A percentile compares a stretch with the other conserved stretches of the same genome.
Evolutionary conservation across 202 grass and related monocot species (phyloP).

Genomic region (Schoenoplectus tabernaemontani): DNA sequence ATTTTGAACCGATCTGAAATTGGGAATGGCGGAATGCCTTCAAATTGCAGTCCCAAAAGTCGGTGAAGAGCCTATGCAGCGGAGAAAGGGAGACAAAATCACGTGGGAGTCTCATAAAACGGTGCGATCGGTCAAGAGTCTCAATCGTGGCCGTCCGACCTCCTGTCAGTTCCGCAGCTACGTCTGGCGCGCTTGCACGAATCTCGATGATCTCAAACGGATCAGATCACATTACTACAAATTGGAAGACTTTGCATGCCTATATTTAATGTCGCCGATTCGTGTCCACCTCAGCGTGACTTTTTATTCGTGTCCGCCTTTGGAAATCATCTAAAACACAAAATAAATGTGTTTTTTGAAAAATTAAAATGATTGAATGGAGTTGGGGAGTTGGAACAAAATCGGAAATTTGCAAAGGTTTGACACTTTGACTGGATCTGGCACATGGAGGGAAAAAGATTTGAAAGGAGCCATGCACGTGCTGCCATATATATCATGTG

Average conservation of each 20-base stretch:
- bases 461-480: background rate
- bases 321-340: background rate
- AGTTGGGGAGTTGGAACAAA: background rate
- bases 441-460: background rate
- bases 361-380: background rate
- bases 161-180: background rate
- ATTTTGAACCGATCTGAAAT: too few relatives aligned
- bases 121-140: background rate
- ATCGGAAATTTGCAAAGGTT: background rate
- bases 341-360: background rate
- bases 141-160: constrained; percentile 15
- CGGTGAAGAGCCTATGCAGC: background rate
- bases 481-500: background rate
- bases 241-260: background rate
- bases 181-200: background rate
- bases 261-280: background rate
- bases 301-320: background rate
- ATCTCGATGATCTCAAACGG: background rate
- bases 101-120: background rate
- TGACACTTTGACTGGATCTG: constrained; percentile 13
- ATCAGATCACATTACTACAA: background rate
- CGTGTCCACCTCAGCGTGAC: background rate
- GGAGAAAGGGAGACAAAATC: background rate
- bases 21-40: too few relatives aligned
- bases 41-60: background rate